A percentile compares a stretch with the other conserved stretches of the same genome.
These are phyloP conservation scores for Jackrogersella minutella DNA, from an alignment of 495 filamentous ascomycete species.

Conservation along the genomic window DNA sequence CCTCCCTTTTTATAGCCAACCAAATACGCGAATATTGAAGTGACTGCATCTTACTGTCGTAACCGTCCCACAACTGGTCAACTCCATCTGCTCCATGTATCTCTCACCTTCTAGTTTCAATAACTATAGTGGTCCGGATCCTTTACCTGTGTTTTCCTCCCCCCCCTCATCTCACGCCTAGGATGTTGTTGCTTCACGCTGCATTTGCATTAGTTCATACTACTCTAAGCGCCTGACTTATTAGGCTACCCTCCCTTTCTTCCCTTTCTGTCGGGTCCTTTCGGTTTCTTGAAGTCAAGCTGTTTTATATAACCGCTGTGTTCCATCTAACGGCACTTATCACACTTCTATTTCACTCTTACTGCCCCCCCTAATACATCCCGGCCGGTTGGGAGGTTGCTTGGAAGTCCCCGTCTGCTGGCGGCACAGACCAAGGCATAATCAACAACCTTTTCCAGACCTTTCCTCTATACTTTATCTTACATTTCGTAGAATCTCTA, in stretches of 20 bases:
- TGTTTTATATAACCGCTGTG: conserved; percentile 39
- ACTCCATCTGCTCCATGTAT: conserved; percentile 15
- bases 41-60: conserved; percentile 34
- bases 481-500: conserved; percentile 1
- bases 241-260: conserved; percentile 19
- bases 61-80: conserved; percentile 25
- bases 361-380: conserved; percentile 17
- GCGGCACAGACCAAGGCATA: conserved; percentile 23
- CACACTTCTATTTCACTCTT: conserved; percentile 9
- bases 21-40: conserved; percentile 31
- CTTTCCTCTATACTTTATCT: conserved; percentile 8
- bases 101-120: conserved; percentile 44
- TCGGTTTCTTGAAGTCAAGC: conserved; percentile 20
- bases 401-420: conserved; percentile 28
- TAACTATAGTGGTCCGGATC: conserved; percentile 37
- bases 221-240: conserved; percentile 30
- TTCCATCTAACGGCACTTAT: conserved; percentile 29
- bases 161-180: conserved; percentile 37
- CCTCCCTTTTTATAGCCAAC: conserved; percentile 48
- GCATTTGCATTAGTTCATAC: conserved; percentile 39
- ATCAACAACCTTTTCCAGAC: conserved; percentile 19
- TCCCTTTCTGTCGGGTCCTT: conserved; percentile 7
- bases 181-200: conserved; percentile 31
- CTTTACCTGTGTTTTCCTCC: conserved; percentile 25
- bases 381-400: conserved; percentile 29